Conservation (phyloP, 352 stramenopile species). For the Phytophthora chlamydospora region DNA sequence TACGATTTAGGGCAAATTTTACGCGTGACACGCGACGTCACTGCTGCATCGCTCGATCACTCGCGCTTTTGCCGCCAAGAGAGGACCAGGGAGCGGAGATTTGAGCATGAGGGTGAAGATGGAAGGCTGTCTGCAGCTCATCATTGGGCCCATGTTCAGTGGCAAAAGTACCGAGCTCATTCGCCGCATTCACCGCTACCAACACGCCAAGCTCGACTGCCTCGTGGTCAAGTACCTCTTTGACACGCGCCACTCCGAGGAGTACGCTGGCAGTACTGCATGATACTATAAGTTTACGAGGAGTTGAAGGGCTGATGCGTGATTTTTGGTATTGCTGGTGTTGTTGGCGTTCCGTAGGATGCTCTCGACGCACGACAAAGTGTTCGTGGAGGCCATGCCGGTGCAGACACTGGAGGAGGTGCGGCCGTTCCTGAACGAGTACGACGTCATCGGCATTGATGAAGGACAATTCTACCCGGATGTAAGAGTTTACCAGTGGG, state of each 20-base stretch:
- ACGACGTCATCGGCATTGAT: slow-evolving; percentile 87
- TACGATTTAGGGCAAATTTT: too few species aligned
- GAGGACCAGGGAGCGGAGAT: slow-evolving; percentile 1
- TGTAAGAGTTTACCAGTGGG: slow-evolving; percentile 28
- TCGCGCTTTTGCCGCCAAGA: slow-evolving; percentile 7
- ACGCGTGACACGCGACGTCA: background rate
- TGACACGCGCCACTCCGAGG: slow-evolving; percentile 77
- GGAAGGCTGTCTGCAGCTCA: slow-evolving; percentile 76
- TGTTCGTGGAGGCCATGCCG: slow-evolving; percentile 69
- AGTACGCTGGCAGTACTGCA: slow-evolving; percentile 38
- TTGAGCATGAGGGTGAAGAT: slow-evolving; percentile 38
- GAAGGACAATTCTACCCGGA: slow-evolving; percentile 90
- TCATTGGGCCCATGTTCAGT: slow-evolving; percentile 89
- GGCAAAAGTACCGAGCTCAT: slow-evolving; percentile 90
- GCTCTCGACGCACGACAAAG: slow-evolving; percentile 80
- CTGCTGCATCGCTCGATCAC: slow-evolving; percentile 1
- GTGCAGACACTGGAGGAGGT: slow-evolving; percentile 66
- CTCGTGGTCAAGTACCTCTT: slow-evolving; percentile 87
- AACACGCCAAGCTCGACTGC: slow-evolving; percentile 79
- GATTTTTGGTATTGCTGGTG: background rate
- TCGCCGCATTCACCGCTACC: slow-evolving; percentile 79
- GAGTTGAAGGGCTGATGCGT: background rate
- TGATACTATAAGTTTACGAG: background rate
- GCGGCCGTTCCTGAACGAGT: slow-evolving; percentile 59
- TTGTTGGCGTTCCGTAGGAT: slow-evolving; percentile 37